Conservation (phyloP, 2,329 filamentous ascomycete genomes). For the Pyricularia grisea region DNA sequence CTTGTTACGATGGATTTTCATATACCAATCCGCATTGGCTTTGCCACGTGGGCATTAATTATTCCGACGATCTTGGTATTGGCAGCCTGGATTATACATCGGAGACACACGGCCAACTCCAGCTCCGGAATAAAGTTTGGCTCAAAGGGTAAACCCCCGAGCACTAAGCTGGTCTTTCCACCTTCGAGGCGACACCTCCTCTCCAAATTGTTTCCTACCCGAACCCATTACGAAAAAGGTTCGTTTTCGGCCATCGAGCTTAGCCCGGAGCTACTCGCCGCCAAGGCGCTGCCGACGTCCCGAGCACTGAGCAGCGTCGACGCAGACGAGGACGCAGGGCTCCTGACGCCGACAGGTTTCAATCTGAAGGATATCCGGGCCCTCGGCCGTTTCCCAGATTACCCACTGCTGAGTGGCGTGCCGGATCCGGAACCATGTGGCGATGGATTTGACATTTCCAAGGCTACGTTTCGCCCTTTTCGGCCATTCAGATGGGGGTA, state of each 20-base stretch:
- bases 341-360: slow-evolving; percentile 46
- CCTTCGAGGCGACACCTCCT: background rate
- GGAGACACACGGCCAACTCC: background rate
- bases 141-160: background rate
- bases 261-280: background rate
- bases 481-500: slow-evolving; percentile 77
- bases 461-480: slow-evolving; percentile 64
- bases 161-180: background rate
- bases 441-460: slow-evolving; percentile 55
- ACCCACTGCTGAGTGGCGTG: slow-evolving; percentile 64
- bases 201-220: background rate
- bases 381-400: slow-evolving; percentile 72
- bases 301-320: slow-evolving; percentile 7
- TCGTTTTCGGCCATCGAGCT: background rate
- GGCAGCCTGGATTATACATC: background rate
- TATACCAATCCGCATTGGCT: background rate
- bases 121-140: background rate
- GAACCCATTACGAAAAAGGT: background rate
- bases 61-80: background rate
- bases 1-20: background rate
- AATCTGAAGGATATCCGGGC: slow-evolving; percentile 58
- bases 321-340: slow-evolving; percentile 6
- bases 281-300: slow-evolving; percentile 18
- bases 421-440: slow-evolving; percentile 55
- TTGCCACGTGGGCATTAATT: background rate